These are phyloP conservation scores for Starmerella sirachaensis DNA, from an alignment of 805 yeast species.

Conservation along the genomic window DNA sequence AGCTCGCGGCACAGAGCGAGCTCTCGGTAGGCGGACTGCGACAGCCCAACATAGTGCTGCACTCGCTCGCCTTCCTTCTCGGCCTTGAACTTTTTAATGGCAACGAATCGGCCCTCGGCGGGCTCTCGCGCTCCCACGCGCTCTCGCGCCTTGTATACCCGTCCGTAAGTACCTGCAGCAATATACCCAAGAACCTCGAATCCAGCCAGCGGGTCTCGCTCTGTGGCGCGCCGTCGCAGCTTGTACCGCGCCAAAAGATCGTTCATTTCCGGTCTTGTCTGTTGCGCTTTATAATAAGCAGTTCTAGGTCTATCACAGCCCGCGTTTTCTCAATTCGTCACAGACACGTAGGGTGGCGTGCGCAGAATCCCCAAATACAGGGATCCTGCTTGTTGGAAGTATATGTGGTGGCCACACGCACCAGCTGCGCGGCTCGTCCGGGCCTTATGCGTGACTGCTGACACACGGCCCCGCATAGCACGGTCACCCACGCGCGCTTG, in stretches of 20 bases:
- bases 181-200: conserved; percentile 88
- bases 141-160: conserved; percentile 71
- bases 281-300: background rate
- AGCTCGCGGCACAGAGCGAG: conserved; percentile 90
- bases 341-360: too few relatives aligned
- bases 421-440: too few relatives aligned
- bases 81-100: conserved; percentile 90
- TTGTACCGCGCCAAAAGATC: conserved; percentile 39
- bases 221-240: conserved; percentile 47
- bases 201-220: conserved; percentile 67
- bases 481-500: too few relatives aligned
- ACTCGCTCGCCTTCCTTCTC: conserved; percentile 78
- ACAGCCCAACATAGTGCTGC: conserved; percentile 82
- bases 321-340: too few relatives aligned
- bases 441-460: too few relatives aligned
- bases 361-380: too few relatives aligned
- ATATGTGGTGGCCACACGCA: too few relatives aligned
- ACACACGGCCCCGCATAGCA: too few relatives aligned
- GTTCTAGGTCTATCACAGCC: too few relatives aligned
- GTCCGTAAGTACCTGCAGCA: conserved; percentile 97
- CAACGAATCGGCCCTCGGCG: conserved; percentile 27
- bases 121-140: conserved; percentile 14
- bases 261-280: conserved; percentile 15
- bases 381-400: too few relatives aligned
- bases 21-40: conserved; percentile 92